A percentile compares a stretch with the other conserved stretches of the same genome.
Evolutionary conservation across 306 rosid genomes (phyloP).

Genomic region (Comarum palustre): DNA sequence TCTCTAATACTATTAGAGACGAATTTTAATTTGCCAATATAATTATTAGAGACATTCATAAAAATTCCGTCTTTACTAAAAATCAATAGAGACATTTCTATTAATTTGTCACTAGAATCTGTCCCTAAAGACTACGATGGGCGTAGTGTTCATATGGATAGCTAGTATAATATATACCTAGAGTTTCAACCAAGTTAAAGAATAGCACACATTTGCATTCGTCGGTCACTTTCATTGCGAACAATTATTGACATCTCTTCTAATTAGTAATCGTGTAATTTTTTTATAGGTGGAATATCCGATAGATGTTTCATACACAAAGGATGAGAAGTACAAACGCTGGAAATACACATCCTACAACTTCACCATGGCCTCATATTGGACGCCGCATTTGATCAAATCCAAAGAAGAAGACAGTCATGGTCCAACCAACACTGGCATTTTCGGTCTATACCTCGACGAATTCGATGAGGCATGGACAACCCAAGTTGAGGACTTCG

Average conservation of each 20-base stretch:
- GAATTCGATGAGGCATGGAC: slow-evolving; percentile 69
- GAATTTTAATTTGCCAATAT: no score
- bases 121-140: no score
- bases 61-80: no score
- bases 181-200: no score
- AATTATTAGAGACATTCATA: no score
- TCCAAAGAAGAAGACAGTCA: slow-evolving; percentile 38
- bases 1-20: no score
- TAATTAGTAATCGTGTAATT: neutral
- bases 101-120: no score
- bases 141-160: no score
- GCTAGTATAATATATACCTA: no score
- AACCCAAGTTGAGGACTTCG: slow-evolving; percentile 47
- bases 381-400: slow-evolving; percentile 81
- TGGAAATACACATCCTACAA: slow-evolving; percentile 78
- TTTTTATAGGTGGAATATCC: slow-evolving; percentile 73
- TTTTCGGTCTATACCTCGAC: slow-evolving; percentile 67
- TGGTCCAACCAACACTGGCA: slow-evolving; percentile 54
- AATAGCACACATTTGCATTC: neutral
- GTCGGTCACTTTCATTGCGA: neutral
- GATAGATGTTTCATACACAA: slow-evolving; percentile 50
- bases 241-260: neutral
- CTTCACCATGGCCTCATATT: slow-evolving; percentile 67
- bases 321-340: slow-evolving; percentile 50
- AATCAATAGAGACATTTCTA: no score